Evolutionary conservation across 768 basidiomycete genomes (phyloP), one percentile per base, ranked within the genome.

Genomic region (Harrya chromipes): DNA sequence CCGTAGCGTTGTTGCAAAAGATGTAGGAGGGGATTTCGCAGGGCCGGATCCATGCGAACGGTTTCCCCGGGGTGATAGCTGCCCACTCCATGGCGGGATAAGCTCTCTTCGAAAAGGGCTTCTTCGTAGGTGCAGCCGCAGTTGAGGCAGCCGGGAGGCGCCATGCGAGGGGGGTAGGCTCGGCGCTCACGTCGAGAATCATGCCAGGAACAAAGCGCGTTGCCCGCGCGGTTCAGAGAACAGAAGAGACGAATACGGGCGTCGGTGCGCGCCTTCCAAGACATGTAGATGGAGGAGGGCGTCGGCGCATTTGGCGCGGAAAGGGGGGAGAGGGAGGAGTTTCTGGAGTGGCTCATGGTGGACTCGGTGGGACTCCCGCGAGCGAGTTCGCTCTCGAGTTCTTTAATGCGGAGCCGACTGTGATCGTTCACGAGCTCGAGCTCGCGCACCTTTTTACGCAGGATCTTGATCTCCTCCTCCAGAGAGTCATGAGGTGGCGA

Each of bases 201-300:
- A 60, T 93, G 90, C 90, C 90, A 93, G 4, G 90, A 84, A 64
- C 90, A 92, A 31, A 92, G 78, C 1, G 90, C 89, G 57, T 93
- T 93, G 27, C 90, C 90, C 0, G 90, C 90, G 43, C 90, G 82
- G 67, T 93, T 92, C 26, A 88, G 73, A 4, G 89, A 86, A 65
- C 90, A 93, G 69, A 84, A 86, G 38, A 81, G 73, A 47, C 80
- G 80, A 55, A 74, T 72, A 33, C 90, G 85, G 6, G 84, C 80
- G 19, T 87, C 83, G 1, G 87, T 91, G 50, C 90, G 85, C 9
- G 75, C 72, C 41, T 77, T 78, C 90, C 90, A 91, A 3, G 80
- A 75, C 24, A 74, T 69, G 40, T 82, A 75, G 14, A 78, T 59
- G 12, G 75, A 72, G 9, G 71, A 62, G 10, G 76, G 73, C 1